Conservation (phyloP, 2,329 filamentous ascomycete genomes). For the Uncinocarpus reesii region DNA sequence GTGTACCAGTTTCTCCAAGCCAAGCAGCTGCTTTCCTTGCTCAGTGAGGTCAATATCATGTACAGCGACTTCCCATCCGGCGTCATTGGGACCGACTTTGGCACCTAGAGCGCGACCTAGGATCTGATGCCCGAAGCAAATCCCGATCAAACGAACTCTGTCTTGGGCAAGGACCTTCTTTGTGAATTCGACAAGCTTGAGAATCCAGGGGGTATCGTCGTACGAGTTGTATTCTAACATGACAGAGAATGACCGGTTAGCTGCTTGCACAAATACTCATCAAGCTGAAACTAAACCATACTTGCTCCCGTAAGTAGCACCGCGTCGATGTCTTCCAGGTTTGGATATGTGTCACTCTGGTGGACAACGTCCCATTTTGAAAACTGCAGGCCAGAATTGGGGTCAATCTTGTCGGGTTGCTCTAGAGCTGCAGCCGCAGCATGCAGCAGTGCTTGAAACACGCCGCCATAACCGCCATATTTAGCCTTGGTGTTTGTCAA, state of each 20-base stretch:
- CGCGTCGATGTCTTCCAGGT: conserved; percentile 65
- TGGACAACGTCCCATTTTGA: conserved; percentile 61
- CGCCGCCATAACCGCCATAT: conserved; percentile 62
- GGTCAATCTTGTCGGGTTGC: conserved; percentile 25
- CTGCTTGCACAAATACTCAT: not conserved
- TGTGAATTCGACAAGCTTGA: conserved; percentile 60
- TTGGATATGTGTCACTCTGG: conserved; percentile 56
- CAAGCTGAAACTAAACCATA: conserved; percentile 22
- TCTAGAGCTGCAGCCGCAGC: conserved; percentile 43
- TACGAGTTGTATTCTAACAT: conserved; percentile 57
- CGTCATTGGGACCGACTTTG: conserved; percentile 54
- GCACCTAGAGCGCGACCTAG: conserved; percentile 60
- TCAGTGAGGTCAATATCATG: conserved; percentile 56
- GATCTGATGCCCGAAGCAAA: conserved; percentile 86
- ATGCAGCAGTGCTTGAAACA: conserved; percentile 54
- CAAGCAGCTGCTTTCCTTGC: conserved; percentile 62
- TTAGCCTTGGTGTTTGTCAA: conserved; percentile 52
- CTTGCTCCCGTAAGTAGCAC: conserved; percentile 67
- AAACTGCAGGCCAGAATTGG: conserved; percentile 44
- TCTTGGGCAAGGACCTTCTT: conserved; percentile 52
- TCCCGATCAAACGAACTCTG: conserved; percentile 60
- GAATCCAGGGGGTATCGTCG: conserved; percentile 65
- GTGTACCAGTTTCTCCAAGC: conserved; percentile 49
- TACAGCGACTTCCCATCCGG: conserved; percentile 76
- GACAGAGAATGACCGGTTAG: not conserved